Base-by-base conservation (phyloP, 108 stramenopile genomes). In the Conticribra weissflogii region DNA sequence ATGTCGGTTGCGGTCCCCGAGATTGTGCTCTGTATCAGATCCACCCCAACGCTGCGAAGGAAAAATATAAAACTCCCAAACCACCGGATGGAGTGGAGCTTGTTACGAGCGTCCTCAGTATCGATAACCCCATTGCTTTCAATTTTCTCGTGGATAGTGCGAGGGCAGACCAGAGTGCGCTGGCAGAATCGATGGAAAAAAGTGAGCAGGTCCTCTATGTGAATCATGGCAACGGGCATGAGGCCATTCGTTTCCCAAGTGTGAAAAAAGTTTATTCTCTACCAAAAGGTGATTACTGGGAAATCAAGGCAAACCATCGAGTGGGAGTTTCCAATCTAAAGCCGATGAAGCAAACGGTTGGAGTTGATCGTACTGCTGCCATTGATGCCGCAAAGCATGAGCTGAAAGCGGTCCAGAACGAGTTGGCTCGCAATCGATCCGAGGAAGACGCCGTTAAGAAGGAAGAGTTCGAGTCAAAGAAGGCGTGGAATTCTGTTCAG, bases 231-330 rank as follows among this genome's bases (percentile, higher is more conserved):
- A 81, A 76, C 51, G 88, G 86, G 1, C 74, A 58, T 22, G 30
- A 68, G 22, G 49, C 74, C 17, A 85, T 93, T 44, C 78, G 80
- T 33, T 86, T 84, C 21, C 68, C 68, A 12, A 83, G 74, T n/a
- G 79, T 90, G 56, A 83, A 87, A 52, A 74, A 86, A 50, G 90
- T 88, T 15, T 89, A 59, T 62, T 91, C 81, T 44, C 47, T 90
- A 9, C 93, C 93, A 16, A 74, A 63, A 7, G 93, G 88, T 36
- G 93, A 91, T 66, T 75, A 77, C 22, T 94, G 93, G 93, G 71
- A 87, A 25, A 73, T 85, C 29, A 74, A 50, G 29, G 71, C 52
- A 30, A 85, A 82, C 22, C 54, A 54, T 12, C 48, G 71, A 24
- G 59, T 64, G 8, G 76, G 88, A 61, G 84, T 80, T 27, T 66